phyloP scores from a whole-genome alignment of 306 rosid genomes.

The Pachyrhizus erosus region DNA sequence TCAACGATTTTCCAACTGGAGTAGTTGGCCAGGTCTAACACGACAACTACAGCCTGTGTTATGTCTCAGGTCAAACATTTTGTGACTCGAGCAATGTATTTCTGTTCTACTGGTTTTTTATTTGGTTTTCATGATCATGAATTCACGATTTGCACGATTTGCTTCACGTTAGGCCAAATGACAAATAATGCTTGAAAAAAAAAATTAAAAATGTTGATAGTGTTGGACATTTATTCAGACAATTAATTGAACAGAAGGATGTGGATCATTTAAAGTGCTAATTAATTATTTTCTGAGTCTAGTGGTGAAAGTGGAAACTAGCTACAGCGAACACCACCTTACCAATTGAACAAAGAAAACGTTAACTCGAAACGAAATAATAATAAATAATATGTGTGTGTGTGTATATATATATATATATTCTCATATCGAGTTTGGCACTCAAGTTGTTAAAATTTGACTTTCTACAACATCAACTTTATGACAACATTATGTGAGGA shows the following conservation, averaged over 20 bases:
- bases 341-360: not conserved
- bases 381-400: too few species aligned
- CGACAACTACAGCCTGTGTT: constrained; percentile 36
- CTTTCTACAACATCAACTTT: not conserved
- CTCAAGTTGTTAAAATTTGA: not conserved
- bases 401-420: too few species aligned
- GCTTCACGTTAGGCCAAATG: not conserved
- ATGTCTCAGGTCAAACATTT: constrained; percentile 21
- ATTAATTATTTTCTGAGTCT: not conserved
- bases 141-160: not conserved
- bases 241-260: constrained; percentile 14
- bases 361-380: not conserved
- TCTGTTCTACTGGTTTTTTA: not conserved
- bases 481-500: not conserved
- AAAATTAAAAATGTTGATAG: not conserved
- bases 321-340: not conserved
- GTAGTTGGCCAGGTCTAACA: constrained; percentile 46
- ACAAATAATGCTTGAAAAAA: not conserved
- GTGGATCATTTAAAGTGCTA: not conserved
- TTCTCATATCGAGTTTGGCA: not conserved
- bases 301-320: constrained; percentile 11
- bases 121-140: not conserved
- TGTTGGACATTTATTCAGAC: not conserved
- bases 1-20: not conserved
- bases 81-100: constrained; percentile 24